These are phyloP conservation scores for Aspergillus floridensis DNA, from an alignment of 2,329 filamentous ascomycete species.

Conservation along the genomic window DNA sequence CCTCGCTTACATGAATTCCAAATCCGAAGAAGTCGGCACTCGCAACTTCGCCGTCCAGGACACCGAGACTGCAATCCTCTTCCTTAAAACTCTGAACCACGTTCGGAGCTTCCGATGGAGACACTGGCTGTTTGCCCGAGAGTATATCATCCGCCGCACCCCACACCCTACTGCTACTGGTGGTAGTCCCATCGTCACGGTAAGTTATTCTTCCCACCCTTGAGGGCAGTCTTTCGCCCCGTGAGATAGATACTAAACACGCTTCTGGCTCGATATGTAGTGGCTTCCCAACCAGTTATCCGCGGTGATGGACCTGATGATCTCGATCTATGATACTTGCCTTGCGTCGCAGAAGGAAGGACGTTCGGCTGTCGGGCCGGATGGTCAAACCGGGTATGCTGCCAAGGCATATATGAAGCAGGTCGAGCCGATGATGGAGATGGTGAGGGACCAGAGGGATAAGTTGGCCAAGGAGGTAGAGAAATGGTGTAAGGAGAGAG, in stretches of 20 bases:
- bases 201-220: conserved; percentile 22
- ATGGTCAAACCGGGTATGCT: conserved; percentile 2
- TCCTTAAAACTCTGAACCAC: conserved; percentile 47
- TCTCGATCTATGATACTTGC: conserved; percentile 43
- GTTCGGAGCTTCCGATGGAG: conserved; percentile 51
- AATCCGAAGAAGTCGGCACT: conserved; percentile 48
- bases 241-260: neutral
- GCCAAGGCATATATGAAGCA: conserved; percentile 31
- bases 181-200: conserved; percentile 49
- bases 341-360: conserved; percentile 32
- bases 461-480: conserved; percentile 43
- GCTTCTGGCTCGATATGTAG: conserved; percentile 15
- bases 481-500: conserved; percentile 47
- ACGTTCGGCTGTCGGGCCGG: conserved; percentile 7
- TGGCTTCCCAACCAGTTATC: conserved; percentile 51
- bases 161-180: conserved; percentile 49
- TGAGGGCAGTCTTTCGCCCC: neutral
- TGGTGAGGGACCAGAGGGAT: conserved; percentile 33
- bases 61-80: conserved; percentile 42
- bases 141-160: conserved; percentile 49
- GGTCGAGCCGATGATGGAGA: conserved; percentile 39
- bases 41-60: conserved; percentile 38
- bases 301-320: conserved; percentile 50
- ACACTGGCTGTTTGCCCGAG: conserved; percentile 49
- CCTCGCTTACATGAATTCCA: conserved; percentile 65